Conservation (phyloP, 352 stramenopile genomes). For the Phytopythium mirpurense region DNA sequence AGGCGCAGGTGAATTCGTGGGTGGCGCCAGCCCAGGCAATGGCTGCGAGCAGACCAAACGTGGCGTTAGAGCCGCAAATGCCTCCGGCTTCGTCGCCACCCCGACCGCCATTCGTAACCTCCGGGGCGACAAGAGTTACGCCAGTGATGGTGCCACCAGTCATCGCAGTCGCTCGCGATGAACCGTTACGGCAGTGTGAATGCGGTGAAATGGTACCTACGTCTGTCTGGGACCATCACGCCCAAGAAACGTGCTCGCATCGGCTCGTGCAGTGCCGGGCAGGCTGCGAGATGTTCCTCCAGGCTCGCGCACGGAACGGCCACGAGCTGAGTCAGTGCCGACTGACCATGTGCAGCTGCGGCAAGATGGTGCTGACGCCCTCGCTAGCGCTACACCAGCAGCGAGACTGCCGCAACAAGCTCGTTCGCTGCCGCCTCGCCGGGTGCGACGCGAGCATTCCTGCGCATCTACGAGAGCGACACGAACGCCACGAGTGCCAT, state of each 20-base stretch:
- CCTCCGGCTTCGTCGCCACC: constrained; percentile 9
- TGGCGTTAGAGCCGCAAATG: not conserved
- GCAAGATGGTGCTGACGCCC: constrained; percentile 57
- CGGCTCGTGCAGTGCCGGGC: constrained; percentile 42
- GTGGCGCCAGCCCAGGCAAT: not conserved
- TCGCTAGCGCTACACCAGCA: constrained; percentile 51
- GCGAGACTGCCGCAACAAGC: constrained; percentile 38
- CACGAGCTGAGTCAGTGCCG: constrained; percentile 69
- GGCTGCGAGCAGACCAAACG: constrained; percentile 11
- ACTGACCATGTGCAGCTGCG: constrained; percentile 54
- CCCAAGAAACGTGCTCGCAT: constrained; percentile 26
- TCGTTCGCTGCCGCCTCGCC: constrained; percentile 32
- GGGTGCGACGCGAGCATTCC: constrained; percentile 28
- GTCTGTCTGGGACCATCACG: constrained; percentile 26
- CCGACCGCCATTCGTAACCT: not conserved
- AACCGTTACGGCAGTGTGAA: constrained; percentile 20
- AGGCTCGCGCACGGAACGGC: constrained; percentile 42
- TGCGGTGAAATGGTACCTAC: constrained; percentile 32
- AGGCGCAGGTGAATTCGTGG: constrained; percentile 1
- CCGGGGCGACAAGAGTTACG: not conserved
- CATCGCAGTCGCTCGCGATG: not conserved
- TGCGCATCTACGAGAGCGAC: constrained; percentile 30
- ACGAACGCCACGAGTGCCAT: constrained; percentile 50
- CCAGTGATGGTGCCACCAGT: not conserved
- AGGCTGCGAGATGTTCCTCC: constrained; percentile 42